Evolutionary conservation across 176 grass and related monocot genomes (phyloP), one percentile per base, ranked within the genome.

Genomic region (Bolboschoenus planiculmis): DNA sequence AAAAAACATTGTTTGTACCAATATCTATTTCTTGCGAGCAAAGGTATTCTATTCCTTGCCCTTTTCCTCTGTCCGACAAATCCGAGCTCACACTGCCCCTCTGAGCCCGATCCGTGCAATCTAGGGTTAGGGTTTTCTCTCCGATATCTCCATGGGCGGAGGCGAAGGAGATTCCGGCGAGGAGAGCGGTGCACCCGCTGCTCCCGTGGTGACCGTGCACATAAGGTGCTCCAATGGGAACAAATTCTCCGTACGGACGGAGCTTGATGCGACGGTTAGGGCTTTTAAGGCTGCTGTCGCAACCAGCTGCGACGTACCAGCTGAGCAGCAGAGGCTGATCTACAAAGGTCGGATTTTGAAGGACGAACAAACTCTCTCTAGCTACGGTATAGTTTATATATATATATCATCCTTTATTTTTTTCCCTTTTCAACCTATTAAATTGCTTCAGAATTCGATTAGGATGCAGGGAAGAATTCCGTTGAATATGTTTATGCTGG

Each of bases 261-360:
- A 83, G 85, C 91, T 97, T 11, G 87, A 77, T 63, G 76, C 70
- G 34, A 89, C 85, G 2, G 91, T 97, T 61, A 81, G 89, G 39
- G 89, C 64, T 30, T 97, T 97, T 86, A 97, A 97, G 85, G 85
- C 85, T 59, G 61, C 82, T 39, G 91, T 97, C 4, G 87, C 94
- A 0, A 88, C 81, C 51, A 93, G 78, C 87, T 93, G 89, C 81
- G 89, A 97, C 42, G 89, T 97, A 62, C 91, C 91, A n/a, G 91
- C 89, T 59, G 80, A 90, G 85, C 94, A 97, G 91, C 94, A 97
- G 91, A 89, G 94, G 70, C 83, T 97, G 94, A 97, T 97, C 94
- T 97, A 97, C 76, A 97, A 93, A 80, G 94, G 91, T n/a, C 87
- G 94, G 81, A 91, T 97, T 86, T 84, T 97, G 79, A 97, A 93